These are phyloP conservation scores for Suhomyces kunorum DNA, from an alignment of 1,139 yeast species.

Conservation along the genomic window DNA sequence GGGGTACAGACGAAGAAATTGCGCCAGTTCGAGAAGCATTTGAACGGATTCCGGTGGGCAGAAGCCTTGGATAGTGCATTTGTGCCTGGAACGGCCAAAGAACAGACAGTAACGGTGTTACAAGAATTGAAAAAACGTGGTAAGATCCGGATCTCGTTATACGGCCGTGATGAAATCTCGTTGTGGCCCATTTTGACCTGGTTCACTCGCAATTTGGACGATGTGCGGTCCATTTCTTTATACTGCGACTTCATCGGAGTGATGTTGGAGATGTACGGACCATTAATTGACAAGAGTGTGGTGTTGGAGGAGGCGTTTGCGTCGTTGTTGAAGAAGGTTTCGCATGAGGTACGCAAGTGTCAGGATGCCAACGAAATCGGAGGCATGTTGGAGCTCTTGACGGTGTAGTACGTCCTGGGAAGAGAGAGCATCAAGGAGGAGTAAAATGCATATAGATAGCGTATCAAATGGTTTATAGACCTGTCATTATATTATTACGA, in stretches of 20 bases:
- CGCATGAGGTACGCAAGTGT: too few relatives aligned
- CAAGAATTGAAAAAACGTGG: slow-evolving; percentile 87
- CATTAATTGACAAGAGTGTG: slow-evolving; percentile 71
- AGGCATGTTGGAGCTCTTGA: slow-evolving; percentile 88
- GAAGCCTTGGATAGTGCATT: slow-evolving; percentile 92
- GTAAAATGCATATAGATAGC: too few relatives aligned
- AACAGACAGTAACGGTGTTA: slow-evolving; percentile 75
- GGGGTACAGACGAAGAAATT: slow-evolving; percentile 59
- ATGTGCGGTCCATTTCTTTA: slow-evolving; percentile 71
- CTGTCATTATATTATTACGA: not conserved
- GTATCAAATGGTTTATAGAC: not conserved
- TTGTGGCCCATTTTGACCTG: slow-evolving; percentile 84
- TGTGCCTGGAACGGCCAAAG: slow-evolving; percentile 72
- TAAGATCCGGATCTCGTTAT: slow-evolving; percentile 74
- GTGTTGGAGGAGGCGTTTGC: slow-evolving; percentile 72
- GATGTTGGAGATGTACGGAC: slow-evolving; percentile 76
- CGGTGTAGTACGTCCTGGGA: too few relatives aligned
- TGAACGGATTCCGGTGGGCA: slow-evolving; percentile 86
- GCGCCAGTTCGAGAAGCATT: slow-evolving; percentile 77
- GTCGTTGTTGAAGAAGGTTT: slow-evolving; percentile 61
- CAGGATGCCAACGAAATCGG: slow-evolving; percentile 71
- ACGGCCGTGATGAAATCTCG: slow-evolving; percentile 82
- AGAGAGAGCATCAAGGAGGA: too few relatives aligned
- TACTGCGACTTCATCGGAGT: slow-evolving; percentile 85
- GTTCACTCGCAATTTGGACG: slow-evolving; percentile 76